Base-by-base conservation (phyloP, 805 yeast genomes). In the Candida takata region DNA sequence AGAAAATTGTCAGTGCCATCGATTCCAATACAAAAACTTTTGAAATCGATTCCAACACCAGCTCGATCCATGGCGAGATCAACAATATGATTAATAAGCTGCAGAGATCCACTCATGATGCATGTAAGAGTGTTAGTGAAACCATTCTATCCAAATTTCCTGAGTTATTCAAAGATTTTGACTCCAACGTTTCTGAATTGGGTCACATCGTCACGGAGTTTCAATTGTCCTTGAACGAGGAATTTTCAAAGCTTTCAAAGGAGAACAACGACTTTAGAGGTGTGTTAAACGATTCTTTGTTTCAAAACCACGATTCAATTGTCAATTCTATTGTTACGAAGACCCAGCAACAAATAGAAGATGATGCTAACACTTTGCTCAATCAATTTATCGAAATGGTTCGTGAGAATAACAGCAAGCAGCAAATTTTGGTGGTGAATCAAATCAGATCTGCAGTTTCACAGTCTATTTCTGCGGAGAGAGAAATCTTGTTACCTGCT, bases 181-280 rank as follows among this genome's bases (percentile, higher is more conserved):
- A 47, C 12, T 12, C 34, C 10, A 32, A 37, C n/a, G 19, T 50
- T 2, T 15, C 36, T 1, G 35, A 38, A 6, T 29, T 53, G n/a
- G 36, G 33, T 13, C 12, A 20, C 5, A 30, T 41, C 4, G 31
- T 48, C 4, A 27, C 34, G 2, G 33, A 33, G 5, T 40, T 46
- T 27, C 45, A 45, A 9, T 2, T 29, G 1, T 29, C 37, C 4
- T 35, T 52, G 24, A 45, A 42, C 15, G 45, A 42, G 2, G 40
- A 50, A 18, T 47, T 47, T 19, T 40, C 55, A 0, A 39, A 34
- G n/a, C 31, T 53, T 4, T 48, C 55, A 1, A 42, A 39, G 30
- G 52, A 53, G 16, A 53, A 52, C 36, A 52, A 52, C 28, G 42
- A 48, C 8, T 40, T 53, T 18, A 49, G 44, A 24, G 28, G 34